Percentiles rank a stretch among this genome's conserved stretches.
Conservation (phyloP, 371 early-diverging fungal species). For the Zychaea mexicana region DNA sequence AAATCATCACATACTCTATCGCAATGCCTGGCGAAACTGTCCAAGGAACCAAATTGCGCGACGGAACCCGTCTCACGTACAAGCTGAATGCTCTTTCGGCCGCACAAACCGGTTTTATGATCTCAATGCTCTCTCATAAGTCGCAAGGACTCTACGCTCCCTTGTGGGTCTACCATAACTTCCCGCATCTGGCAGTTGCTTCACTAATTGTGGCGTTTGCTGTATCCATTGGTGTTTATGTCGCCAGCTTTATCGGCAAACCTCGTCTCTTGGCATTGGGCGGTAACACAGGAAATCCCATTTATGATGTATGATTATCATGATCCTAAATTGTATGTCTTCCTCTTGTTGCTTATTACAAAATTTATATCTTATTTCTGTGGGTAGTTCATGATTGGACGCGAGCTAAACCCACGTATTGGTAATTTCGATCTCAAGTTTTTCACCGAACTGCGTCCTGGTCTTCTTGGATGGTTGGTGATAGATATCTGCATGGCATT, state of each 20-base stretch:
- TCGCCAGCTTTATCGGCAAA: constrained; percentile 70
- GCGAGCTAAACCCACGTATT: constrained; percentile 88
- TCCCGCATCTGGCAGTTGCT: constrained; percentile 69
- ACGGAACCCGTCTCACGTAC: constrained; percentile 71
- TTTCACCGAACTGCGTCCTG: constrained; percentile 90
- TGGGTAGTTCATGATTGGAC: constrained; percentile 74
- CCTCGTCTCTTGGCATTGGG: constrained; percentile 72
- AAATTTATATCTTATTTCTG: background rate
- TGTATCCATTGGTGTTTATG: constrained; percentile 72
- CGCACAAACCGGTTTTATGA: constrained; percentile 62
- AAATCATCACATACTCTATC: constrained; percentile 64
- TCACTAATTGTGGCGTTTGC: constrained; percentile 65
- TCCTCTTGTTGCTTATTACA: background rate
- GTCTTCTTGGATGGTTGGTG: constrained; percentile 81
- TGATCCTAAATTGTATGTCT: too few relatives aligned
- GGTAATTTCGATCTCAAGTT: constrained; percentile 89
- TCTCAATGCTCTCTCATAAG: constrained; percentile 43
- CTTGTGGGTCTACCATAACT: constrained; percentile 77
- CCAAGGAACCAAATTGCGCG: constrained; percentile 73
- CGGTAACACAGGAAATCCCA: constrained; percentile 88
- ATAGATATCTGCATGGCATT: constrained; percentile 76
- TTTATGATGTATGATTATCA: constrained; percentile 81
- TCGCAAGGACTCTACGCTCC: constrained; percentile 41
- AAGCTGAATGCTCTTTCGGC: constrained; percentile 66
- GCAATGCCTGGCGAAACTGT: constrained; percentile 72